phyloP scores from a whole-genome alignment of 768 basidiomycete genomes.

The Mycena latifolia region DNA sequence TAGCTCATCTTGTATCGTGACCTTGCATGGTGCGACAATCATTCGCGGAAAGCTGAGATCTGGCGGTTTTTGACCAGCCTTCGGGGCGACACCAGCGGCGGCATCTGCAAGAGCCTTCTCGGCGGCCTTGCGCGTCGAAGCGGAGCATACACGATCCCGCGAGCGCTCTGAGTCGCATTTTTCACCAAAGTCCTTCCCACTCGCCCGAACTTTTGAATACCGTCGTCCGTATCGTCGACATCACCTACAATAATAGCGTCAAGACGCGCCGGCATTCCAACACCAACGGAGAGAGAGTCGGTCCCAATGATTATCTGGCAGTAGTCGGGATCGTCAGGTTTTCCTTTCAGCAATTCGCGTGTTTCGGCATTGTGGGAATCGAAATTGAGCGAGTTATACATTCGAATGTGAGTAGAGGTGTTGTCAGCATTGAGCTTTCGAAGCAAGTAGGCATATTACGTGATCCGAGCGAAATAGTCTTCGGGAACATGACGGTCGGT shows the following conservation, averaged over 20 bases:
- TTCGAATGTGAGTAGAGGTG: neutral
- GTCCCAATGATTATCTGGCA: constrained; percentile 13
- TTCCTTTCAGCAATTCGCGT: neutral
- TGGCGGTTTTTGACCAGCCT: no score
- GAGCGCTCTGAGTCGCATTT: neutral
- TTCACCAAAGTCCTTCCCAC: neutral
- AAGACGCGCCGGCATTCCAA: neutral
- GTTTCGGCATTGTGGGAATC: constrained; percentile 7
- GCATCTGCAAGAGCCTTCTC: no score
- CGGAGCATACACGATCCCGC: neutral
- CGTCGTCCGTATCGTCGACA: neutral
- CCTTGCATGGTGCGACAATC: no score
- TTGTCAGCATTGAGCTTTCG: neutral
- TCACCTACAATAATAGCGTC: neutral
- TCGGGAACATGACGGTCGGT: no score
- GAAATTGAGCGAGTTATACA: constrained; percentile 14
- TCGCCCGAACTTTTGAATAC: neutral
- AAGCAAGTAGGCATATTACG: neutral
- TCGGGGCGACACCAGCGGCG: no score
- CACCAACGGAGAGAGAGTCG: constrained; percentile 6
- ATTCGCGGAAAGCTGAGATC: no score
- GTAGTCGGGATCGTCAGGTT: neutral
- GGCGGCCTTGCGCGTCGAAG: no score
- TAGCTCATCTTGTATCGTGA: no score
- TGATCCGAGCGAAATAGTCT: neutral